Evolutionary conservation across 768 basidiomycete genomes (phyloP).

Genomic region (Tricholoma sp.): DNA sequence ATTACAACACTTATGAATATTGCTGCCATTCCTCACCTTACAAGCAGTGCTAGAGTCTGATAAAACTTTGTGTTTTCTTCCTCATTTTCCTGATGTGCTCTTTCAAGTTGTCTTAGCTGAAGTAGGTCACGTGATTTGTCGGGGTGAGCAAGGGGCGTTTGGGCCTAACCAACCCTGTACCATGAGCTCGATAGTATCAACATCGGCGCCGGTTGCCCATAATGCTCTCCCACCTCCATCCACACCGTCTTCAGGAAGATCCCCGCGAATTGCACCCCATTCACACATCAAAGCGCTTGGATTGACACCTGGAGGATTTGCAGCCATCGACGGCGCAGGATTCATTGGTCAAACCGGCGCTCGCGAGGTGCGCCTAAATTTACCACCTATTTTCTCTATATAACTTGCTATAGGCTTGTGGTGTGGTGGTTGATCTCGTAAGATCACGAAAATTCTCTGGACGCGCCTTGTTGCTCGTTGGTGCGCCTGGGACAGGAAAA

Average conservation of each 20-base stretch:
- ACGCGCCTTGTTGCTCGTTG: conserved; percentile 85
- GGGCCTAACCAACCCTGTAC: too few relatives aligned
- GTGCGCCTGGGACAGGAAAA: conserved; percentile 97
- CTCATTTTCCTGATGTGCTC: too few relatives aligned
- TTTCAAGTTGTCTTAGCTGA: too few relatives aligned
- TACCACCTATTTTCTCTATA: background rate
- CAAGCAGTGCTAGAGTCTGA: too few relatives aligned
- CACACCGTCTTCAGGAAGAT: conserved; percentile 52
- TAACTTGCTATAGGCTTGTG: conserved; percentile 63
- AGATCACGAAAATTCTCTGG: conserved; percentile 93
- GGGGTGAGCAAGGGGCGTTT: too few relatives aligned
- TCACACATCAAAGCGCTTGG: conserved; percentile 98
- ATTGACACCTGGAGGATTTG: conserved; percentile 77
- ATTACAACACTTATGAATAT: too few relatives aligned
- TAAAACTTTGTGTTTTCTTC: too few relatives aligned
- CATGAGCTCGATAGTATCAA: conserved; percentile 42
- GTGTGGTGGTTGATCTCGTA: conserved; percentile 84
- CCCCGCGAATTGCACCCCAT: conserved; percentile 84
- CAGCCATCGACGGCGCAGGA: conserved; percentile 67
- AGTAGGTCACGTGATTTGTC: too few relatives aligned
- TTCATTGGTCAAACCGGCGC: conserved; percentile 90
- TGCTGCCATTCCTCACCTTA: too few relatives aligned
- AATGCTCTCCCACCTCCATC: conserved; percentile 71
- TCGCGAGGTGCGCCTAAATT: conserved; percentile 63
- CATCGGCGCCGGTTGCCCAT: conserved; percentile 55